phyloP scores from a whole-genome alignment of 495 filamentous ascomycete species.

The Gamarada debralockiae region DNA sequence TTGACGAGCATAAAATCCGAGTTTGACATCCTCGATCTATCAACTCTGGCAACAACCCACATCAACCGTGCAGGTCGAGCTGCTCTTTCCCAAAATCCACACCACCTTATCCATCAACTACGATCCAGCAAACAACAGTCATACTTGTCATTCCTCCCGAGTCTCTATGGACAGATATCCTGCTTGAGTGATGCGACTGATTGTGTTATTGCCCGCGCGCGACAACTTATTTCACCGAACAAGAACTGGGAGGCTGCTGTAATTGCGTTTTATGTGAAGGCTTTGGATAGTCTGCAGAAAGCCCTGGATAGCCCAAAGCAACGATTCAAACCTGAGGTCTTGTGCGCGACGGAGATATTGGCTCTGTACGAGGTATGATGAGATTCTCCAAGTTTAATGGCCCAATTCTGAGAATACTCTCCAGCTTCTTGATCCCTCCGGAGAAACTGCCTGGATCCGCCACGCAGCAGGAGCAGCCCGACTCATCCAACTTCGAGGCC shows the following conservation, averaged over 20 bases:
- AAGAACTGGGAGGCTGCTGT: conserved; percentile 17
- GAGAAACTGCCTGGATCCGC: conserved; percentile 26
- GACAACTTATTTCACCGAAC: conserved; percentile 21
- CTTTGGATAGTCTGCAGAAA: conserved; percentile 30
- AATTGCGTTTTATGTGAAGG: conserved; percentile 29
- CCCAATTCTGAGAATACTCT: not conserved
- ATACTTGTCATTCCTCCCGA: conserved; percentile 32
- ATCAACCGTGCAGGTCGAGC: conserved; percentile 18
- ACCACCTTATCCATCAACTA: conserved; percentile 18
- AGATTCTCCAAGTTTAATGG: not conserved
- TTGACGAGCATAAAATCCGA: conserved; percentile 23
- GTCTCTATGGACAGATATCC: conserved; percentile 27
- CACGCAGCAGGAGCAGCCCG: conserved; percentile 29
- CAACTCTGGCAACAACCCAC: conserved; percentile 26
- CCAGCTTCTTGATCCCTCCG: conserved; percentile 22
- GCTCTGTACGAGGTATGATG: conserved; percentile 30
- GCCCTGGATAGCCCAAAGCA: conserved; percentile 26
- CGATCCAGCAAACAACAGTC: conserved; percentile 23
- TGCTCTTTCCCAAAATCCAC: conserved; percentile 20
- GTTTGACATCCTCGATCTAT: conserved; percentile 27
- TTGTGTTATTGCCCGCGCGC: conserved; percentile 31
- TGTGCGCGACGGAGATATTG: conserved; percentile 34
- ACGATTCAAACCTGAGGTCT: conserved; percentile 26
- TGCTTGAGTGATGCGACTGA: conserved; percentile 29
- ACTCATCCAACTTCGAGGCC: conserved; percentile 33